These are phyloP conservation scores for Coniosporium tulheliwenetii DNA, from an alignment of 2,329 filamentous ascomycete genomes.

Conservation along the genomic window DNA sequence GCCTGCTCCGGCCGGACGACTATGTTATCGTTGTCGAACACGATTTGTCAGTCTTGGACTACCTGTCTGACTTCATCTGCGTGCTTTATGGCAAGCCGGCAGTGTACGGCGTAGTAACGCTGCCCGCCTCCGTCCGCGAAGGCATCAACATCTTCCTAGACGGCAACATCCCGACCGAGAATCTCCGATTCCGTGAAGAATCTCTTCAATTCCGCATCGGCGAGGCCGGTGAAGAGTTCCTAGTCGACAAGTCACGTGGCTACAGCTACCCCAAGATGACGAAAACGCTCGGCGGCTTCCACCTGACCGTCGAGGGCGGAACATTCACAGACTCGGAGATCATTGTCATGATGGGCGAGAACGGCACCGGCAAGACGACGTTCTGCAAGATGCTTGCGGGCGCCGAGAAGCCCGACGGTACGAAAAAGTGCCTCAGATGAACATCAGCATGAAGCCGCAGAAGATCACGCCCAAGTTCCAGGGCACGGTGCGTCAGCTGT, in stretches of 20 bases:
- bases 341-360: slow-evolving; percentile 99
- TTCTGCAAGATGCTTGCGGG: slow-evolving; percentile 96
- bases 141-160: slow-evolving; percentile 99
- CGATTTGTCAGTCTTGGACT: slow-evolving; percentile 95
- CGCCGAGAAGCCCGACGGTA: slow-evolving; percentile 76
- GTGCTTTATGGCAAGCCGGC: slow-evolving; percentile 92
- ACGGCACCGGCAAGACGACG: slow-evolving; percentile 97
- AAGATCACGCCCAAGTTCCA: slow-evolving; percentile 98
- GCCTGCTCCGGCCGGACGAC: slow-evolving; percentile 72
- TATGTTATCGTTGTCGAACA: slow-evolving; percentile 99
- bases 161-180: slow-evolving; percentile 95
- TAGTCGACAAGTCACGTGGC: slow-evolving; percentile 67
- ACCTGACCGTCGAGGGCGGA: slow-evolving; percentile 65
- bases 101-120: slow-evolving; percentile 92
- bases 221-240: slow-evolving; percentile 77
- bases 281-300: slow-evolving; percentile 84
- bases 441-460: slow-evolving; percentile 98
- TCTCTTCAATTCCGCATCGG: slow-evolving; percentile 89
- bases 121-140: slow-evolving; percentile 91
- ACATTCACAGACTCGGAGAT: slow-evolving; percentile 97
- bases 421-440: slow-evolving; percentile 76
- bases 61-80: slow-evolving; percentile 96
- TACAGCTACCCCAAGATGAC: slow-evolving; percentile 84
- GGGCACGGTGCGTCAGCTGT: slow-evolving; percentile 90
- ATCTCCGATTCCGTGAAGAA: slow-evolving; percentile 94